Conservation (phyloP, 2,329 filamentous ascomycete genomes). For the Exophiala dermatitidis region DNA sequence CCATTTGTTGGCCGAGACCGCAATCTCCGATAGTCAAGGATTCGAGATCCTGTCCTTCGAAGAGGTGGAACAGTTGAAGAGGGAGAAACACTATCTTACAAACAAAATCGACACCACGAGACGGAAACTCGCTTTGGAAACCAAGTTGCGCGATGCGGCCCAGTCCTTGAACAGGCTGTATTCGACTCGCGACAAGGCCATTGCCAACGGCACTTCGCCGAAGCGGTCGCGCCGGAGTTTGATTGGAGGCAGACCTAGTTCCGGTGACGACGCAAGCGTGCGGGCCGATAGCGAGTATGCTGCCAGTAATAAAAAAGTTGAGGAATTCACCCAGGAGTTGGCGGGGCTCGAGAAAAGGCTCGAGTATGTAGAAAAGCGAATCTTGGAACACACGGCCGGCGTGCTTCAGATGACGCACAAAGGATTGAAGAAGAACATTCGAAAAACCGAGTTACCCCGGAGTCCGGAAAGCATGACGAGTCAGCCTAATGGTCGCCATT, state of each 20-base stretch:
- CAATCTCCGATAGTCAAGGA: conserved; percentile 75
- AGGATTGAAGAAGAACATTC: conserved; percentile 54
- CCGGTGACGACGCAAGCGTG: conserved; percentile 33
- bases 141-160: conserved; percentile 89
- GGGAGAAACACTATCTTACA: conserved; percentile 64
- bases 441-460: conserved; percentile 50
- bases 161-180: conserved; percentile 78
- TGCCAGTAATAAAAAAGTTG: conserved; percentile 70
- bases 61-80: conserved; percentile 86
- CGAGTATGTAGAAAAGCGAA: conserved; percentile 64
- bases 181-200: conserved; percentile 44
- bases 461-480: conserved; percentile 63
- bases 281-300: conserved; percentile 68
- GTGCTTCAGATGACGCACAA: conserved; percentile 87
- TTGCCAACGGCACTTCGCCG: conserved; percentile 41
- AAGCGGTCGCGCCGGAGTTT: conserved; percentile 48
- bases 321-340: conserved; percentile 74
- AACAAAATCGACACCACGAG: conserved; percentile 74
- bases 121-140: conserved; percentile 79
- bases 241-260: conserved; percentile 37
- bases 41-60: conserved; percentile 84
- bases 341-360: conserved; percentile 70
- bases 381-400: conserved; percentile 86
- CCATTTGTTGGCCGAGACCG: conserved; percentile 88
- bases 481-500: conserved; percentile 40